phyloP scores from a whole-genome alignment of 306 rosid species.

The Cicer yamashitae region DNA sequence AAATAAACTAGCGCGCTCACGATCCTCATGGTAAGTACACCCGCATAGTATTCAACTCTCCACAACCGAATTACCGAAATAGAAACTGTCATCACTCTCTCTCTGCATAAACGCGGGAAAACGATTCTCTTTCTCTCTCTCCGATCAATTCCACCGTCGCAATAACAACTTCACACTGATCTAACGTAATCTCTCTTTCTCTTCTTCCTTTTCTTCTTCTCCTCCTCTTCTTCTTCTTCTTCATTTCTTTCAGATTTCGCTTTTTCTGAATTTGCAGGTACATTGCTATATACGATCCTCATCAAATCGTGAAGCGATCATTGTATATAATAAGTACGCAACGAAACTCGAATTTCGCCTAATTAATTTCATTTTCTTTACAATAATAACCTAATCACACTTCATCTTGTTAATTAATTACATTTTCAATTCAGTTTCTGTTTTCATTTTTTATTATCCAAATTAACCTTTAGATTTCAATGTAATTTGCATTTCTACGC shows the following conservation, averaged over 20 bases:
- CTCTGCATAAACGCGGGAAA: slow-evolving; percentile 50
- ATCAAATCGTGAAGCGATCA: not conserved
- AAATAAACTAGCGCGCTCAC: slow-evolving; percentile 6
- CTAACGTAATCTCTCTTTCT: not conserved
- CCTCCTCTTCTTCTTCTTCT: not conserved
- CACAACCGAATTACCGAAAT: not conserved
- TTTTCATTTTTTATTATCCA: not conserved
- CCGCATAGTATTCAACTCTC: slow-evolving; percentile 26
- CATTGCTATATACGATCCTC: not conserved
- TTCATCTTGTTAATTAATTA: not conserved
- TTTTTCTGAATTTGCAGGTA: slow-evolving; percentile 25
- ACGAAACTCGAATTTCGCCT: slow-evolving; percentile 12
- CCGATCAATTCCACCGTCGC: slow-evolving; percentile 7
- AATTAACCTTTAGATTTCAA: not conserved
- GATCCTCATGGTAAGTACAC: not conserved
- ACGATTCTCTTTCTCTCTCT: not conserved
- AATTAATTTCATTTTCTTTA: not conserved
- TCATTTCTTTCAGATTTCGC: not conserved
- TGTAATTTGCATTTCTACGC: not conserved
- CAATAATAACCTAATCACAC: not conserved
- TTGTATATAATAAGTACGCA: not conserved
- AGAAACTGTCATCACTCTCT: slow-evolving; percentile 14
- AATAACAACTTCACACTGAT: not conserved
- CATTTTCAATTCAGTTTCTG: not conserved
- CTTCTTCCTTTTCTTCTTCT: not conserved